These are phyloP conservation scores for Backusella morwellensis DNA, from an alignment of 192 early-diverging fungal species.

Conservation along the genomic window DNA sequence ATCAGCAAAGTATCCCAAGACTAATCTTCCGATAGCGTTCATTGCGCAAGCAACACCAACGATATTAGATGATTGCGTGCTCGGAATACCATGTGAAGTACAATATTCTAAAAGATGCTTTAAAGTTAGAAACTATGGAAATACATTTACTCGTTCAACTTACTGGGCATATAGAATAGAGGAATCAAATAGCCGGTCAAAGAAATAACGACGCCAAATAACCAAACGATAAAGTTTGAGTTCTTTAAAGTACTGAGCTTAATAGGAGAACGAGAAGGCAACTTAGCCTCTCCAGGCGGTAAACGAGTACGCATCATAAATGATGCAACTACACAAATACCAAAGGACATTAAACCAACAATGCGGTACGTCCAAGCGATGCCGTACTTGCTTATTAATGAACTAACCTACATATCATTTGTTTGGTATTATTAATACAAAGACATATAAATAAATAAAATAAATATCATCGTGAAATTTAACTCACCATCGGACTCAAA, in stretches of 20 bases:
- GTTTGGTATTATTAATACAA: not conserved
- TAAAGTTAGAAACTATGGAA: not conserved
- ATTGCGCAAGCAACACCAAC: conserved; percentile 27
- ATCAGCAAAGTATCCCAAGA: conserved; percentile 31
- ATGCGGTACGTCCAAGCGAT: conserved; percentile 49
- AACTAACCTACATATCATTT: not conserved
- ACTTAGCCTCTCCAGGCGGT: not conserved
- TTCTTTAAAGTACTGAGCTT: conserved; percentile 23
- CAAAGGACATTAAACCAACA: conserved; percentile 56
- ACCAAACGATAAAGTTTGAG: conserved; percentile 29
- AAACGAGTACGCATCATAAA: conserved; percentile 26
- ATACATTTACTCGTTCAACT: not conserved
- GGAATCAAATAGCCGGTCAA: conserved; percentile 45
- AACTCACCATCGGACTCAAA: conserved; percentile 21
- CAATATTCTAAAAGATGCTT: conserved; percentile 21
- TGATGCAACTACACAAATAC: conserved; percentile 26
- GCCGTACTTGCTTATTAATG: conserved; percentile 53
- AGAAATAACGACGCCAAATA: conserved; percentile 23
- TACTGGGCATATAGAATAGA: conserved; percentile 37
- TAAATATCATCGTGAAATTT: not conserved
- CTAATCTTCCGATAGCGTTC: conserved; percentile 26
- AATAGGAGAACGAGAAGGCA: conserved; percentile 10
- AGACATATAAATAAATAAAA: not conserved
- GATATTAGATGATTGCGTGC: conserved; percentile 15
- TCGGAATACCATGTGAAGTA: conserved; percentile 13